phyloP scores from a whole-genome alignment of 1,139 yeast species.

The Geotrichum macrosporum region DNA sequence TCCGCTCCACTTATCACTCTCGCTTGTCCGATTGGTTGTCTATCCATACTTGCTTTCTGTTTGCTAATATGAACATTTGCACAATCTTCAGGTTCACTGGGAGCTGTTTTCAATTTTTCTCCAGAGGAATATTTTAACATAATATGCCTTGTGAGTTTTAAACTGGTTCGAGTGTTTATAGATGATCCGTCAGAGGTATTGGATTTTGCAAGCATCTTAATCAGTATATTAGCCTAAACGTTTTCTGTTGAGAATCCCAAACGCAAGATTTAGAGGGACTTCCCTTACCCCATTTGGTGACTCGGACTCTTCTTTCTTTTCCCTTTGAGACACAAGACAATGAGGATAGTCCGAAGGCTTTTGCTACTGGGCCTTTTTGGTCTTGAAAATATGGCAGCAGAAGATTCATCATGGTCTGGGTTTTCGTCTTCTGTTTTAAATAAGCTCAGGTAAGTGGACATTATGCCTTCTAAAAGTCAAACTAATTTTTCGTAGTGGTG shows the following conservation, averaged over 20 bases:
- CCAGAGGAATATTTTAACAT: neutral
- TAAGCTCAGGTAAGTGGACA: conserved; percentile 1
- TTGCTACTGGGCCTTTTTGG: neutral
- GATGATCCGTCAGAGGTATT: neutral
- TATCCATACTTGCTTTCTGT: neutral
- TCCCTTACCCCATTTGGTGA: neutral
- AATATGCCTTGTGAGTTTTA: neutral
- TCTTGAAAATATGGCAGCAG: neutral
- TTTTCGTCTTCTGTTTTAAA: neutral
- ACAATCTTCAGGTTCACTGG: neutral
- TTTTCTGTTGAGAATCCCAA: too few species aligned
- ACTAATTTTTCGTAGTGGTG: conserved; percentile 4
- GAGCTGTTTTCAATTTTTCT: neutral
- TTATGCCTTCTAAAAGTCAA: too few species aligned
- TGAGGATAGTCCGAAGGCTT: conserved; percentile 2
- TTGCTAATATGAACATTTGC: neutral
- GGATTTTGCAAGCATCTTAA: neutral
- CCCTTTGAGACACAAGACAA: neutral
- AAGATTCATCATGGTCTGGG: neutral
- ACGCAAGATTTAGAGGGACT: too few species aligned
- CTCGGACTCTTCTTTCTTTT: neutral
- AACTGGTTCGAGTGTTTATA: neutral
- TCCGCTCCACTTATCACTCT: too few species aligned
- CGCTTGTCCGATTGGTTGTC: neutral
- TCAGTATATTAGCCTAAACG: neutral